Percentiles rank a stretch among this genome's conserved stretches.
Conservation (phyloP, 768 basidiomycete genomes). For the Amyloporia xantha region DNA sequence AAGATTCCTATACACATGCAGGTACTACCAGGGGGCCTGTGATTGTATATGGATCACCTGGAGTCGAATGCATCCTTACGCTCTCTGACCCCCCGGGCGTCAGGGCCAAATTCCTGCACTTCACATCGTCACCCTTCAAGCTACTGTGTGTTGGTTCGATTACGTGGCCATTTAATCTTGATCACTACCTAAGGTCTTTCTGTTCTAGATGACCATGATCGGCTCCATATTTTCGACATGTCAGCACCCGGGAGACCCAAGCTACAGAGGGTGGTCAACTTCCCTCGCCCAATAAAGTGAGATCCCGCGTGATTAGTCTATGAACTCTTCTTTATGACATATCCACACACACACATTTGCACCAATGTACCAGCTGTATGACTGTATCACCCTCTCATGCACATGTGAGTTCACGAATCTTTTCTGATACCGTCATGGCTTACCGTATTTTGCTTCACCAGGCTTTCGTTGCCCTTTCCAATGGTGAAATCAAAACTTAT, state of each 20-base stretch:
- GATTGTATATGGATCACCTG: constrained; percentile 60
- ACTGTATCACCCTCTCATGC: constrained; percentile 62
- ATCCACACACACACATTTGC: background rate
- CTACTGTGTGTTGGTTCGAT: constrained; percentile 57
- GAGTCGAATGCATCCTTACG: constrained; percentile 46
- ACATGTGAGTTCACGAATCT: constrained; percentile 57
- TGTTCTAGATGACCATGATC: constrained; percentile 41
- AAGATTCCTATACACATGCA: background rate
- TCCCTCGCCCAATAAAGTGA: constrained; percentile 38
- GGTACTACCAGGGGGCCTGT: constrained; percentile 38
- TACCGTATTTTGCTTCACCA: constrained; percentile 13
- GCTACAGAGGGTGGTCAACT: constrained; percentile 40
- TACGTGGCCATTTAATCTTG: too few relatives aligned
- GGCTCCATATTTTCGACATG: constrained; percentile 58
- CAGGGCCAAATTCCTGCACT: constrained; percentile 54
- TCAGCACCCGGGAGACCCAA: constrained; percentile 45
- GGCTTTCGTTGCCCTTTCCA: constrained; percentile 44
- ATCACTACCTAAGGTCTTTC: background rate
- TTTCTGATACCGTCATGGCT: background rate
- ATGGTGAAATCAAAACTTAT: constrained; percentile 64
- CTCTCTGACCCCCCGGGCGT: constrained; percentile 37
- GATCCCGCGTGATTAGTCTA: too few relatives aligned
- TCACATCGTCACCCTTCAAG: constrained; percentile 46
- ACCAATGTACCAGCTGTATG: constrained; percentile 36
- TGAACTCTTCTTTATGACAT: too few relatives aligned